These are phyloP conservation scores for Modicella reniformis DNA, from an alignment of 371 early-diverging fungal species.

Conservation along the genomic window DNA sequence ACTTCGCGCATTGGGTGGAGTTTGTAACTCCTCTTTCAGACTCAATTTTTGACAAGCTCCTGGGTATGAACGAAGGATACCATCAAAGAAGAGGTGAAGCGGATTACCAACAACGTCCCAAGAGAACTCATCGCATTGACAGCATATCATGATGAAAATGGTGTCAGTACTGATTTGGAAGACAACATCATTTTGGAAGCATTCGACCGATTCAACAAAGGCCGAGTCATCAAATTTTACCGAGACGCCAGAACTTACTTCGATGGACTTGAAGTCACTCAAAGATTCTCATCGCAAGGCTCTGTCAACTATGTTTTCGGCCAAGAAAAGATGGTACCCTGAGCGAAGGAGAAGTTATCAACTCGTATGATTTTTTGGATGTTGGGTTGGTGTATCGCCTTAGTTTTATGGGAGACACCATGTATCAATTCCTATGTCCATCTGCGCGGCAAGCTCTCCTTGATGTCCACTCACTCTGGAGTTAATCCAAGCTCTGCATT, in stretches of 20 bases:
- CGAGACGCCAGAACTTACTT: conserved; percentile 1
- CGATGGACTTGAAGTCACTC: background rate
- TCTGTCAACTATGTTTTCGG: conserved; percentile 24
- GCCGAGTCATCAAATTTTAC: too few relatives aligned
- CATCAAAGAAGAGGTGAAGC: conserved; percentile 24
- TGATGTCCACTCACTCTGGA: conserved; percentile 19
- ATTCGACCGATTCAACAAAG: too few relatives aligned
- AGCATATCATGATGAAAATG: background rate
- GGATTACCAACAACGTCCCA: conserved; percentile 29
- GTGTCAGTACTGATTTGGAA: background rate
- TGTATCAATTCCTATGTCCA: conserved; percentile 21
- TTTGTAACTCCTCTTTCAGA: conserved; percentile 23
- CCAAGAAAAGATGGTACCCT: conserved; percentile 11
- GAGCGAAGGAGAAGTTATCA: conserved; percentile 2
- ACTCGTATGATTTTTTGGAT: conserved; percentile 25
- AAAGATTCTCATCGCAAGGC: conserved; percentile 23
- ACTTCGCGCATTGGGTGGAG: conserved; percentile 11
- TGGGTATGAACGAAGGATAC: conserved; percentile 10
- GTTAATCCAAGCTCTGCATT: too few relatives aligned
- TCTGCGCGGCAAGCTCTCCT: conserved; percentile 26
- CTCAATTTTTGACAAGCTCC: conserved; percentile 10
- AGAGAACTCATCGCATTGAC: conserved; percentile 20
- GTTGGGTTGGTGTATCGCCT: conserved; percentile 23
- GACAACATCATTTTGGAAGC: too few relatives aligned
- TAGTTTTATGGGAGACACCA: background rate